Base-by-base conservation (phyloP, 805 yeast species). In the Candida glaebosa region DNA sequence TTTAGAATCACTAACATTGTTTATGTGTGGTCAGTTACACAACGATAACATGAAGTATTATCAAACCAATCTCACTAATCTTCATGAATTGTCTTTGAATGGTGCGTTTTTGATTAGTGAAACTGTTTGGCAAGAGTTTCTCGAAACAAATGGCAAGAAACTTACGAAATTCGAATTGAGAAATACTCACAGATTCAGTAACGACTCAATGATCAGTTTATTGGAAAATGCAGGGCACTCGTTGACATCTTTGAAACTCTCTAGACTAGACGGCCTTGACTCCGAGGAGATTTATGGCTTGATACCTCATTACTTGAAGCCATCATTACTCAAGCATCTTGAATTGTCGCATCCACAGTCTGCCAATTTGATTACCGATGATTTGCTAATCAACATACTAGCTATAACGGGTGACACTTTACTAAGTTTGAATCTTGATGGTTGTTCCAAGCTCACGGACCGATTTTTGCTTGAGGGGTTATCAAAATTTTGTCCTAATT, bases 1-100 rank as follows among this genome's bases (percentile, higher is more conserved):
- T 19, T 46, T 93, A 3, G 81, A 76, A 48, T 60, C 70, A 1
- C 58, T 93, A 34, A 82, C 82, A 0, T 65, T 93, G 34, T 79
- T 81, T 44, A 91, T 90, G 97, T 91, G 98, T 68, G 99, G 99
- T 3, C 90, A 86, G 51, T 65, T 93, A 31, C 88, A 84, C 51
- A 86, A 86, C 56, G 89, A 83, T 47, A 83, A 84, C 43, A 58
- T 93, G 44, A 56, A 68, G 14, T 84, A 87, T 56, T 78, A 76
- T 45, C 74, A 78, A 3, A 65, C 78, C 7, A 82, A 86, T 47
- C 66, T 91, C 32, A 63, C 65, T 0, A 61, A 75, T 22, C 66
- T 93, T 36, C 67, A 60, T 12, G 69, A 76, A 10, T 42, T 91
- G 5, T 66, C 75, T n/a, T 63, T 93, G 28, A 90, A 91, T 60